Conservation (phyloP, 1,284 basidiomycete genomes). For the Coriolopsis trogii region DNA sequence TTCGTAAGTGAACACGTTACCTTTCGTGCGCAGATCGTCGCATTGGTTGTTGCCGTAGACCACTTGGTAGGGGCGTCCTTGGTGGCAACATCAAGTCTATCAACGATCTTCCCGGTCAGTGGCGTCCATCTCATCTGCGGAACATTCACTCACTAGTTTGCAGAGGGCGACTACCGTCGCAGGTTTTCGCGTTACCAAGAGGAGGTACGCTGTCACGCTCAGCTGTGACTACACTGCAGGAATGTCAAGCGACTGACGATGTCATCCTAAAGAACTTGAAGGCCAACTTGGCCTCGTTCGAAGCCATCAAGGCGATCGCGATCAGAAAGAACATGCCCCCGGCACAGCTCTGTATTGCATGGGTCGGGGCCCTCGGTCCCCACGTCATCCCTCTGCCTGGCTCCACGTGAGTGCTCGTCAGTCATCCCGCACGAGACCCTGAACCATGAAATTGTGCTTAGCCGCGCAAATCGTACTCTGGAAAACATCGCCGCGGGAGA, state of each 20-base stretch:
- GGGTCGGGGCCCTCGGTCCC: slow-evolving; percentile 50
- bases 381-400: slow-evolving; percentile 59
- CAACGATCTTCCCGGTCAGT: slow-evolving; percentile 45
- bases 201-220: too few species aligned
- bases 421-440: neutral
- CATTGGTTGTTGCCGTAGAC: slow-evolving; percentile 31
- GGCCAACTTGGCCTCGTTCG: slow-evolving; percentile 58
- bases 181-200: too few species aligned
- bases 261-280: slow-evolving; percentile 41
- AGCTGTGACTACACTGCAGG: neutral
- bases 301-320: slow-evolving; percentile 48
- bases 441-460: slow-evolving; percentile 4
- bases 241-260: neutral
- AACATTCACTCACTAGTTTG: too few species aligned
- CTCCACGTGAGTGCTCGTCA: slow-evolving; percentile 27
- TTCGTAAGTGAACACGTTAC: slow-evolving; percentile 34
- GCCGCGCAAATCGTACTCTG: slow-evolving; percentile 39
- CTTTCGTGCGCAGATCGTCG: neutral
- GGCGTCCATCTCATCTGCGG: too few species aligned
- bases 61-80: slow-evolving; percentile 60
- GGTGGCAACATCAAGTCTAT: slow-evolving; percentile 49
- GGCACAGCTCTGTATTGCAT: slow-evolving; percentile 64
- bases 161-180: too few species aligned
- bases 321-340: slow-evolving; percentile 50
- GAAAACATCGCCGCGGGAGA: slow-evolving; percentile 50